A percentile compares a stretch with the other conserved stretches of the same genome.
These are phyloP conservation scores for Pseudocercospora crystallina DNA, from an alignment of 2,329 filamentous ascomycete genomes.

Conservation along the genomic window DNA sequence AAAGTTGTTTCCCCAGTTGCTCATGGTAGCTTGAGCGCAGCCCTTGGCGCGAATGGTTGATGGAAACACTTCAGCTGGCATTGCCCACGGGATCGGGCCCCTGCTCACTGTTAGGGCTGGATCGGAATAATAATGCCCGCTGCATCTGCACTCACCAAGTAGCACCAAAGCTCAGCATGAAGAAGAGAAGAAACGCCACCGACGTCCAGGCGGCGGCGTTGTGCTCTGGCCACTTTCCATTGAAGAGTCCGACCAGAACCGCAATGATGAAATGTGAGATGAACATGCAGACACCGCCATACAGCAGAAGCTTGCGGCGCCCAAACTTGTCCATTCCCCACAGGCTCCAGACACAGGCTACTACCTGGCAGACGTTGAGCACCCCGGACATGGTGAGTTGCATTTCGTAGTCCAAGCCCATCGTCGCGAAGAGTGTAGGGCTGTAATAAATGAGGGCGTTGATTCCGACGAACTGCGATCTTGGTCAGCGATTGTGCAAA, in stretches of 20 bases:
- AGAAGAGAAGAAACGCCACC: constrained; percentile 1
- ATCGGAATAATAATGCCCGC: too few relatives aligned
- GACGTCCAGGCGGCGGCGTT: background rate
- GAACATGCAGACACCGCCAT: constrained; percentile 59
- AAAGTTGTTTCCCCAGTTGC: background rate
- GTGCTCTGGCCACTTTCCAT: background rate
- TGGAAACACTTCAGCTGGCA: background rate
- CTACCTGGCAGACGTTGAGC: constrained; percentile 64
- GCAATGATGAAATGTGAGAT: constrained; percentile 1
- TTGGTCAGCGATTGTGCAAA: too few relatives aligned
- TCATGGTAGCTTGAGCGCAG: background rate
- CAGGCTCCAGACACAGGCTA: constrained; percentile 64
- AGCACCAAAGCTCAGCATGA: constrained; percentile 2
- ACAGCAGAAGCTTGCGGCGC: constrained; percentile 61
- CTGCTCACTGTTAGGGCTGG: too few relatives aligned
- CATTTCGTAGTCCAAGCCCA: constrained; percentile 37
- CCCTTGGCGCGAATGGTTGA: constrained; percentile 2
- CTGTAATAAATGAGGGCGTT: constrained; percentile 30
- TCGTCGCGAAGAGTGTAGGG: constrained; percentile 45
- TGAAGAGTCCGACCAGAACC: background rate
- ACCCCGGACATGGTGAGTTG: constrained; percentile 60
- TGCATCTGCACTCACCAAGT: too few relatives aligned
- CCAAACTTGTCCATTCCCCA: constrained; percentile 64
- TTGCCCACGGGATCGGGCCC: background rate
- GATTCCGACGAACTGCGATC: too few relatives aligned